phyloP scores from a whole-genome alignment of 192 early-diverging fungal species.

The Coemansia sp. region DNA sequence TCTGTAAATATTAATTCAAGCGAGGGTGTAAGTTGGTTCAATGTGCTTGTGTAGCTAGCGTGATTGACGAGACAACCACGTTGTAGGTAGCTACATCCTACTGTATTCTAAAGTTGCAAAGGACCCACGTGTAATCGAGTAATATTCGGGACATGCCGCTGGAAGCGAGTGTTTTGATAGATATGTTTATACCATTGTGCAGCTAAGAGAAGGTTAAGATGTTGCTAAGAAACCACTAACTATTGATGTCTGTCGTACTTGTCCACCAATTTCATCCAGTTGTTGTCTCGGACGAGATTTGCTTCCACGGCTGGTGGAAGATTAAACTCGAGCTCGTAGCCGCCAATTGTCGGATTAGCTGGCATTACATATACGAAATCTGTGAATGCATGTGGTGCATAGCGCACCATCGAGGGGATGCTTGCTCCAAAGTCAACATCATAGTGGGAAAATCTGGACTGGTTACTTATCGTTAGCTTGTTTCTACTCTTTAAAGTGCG shows the following conservation, averaged over 20 bases:
- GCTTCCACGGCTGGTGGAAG: too few relatives aligned
- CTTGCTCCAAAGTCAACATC: neutral
- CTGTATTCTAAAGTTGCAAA: conserved; percentile 11
- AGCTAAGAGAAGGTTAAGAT: too few relatives aligned
- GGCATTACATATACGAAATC: neutral
- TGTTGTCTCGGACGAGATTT: neutral
- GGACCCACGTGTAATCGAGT: conserved; percentile 5
- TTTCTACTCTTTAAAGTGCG: neutral
- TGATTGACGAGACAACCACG: too few relatives aligned
- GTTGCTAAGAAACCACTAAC: too few relatives aligned
- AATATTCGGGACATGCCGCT: neutral
- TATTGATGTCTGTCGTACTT: neutral
- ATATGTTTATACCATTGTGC: too few relatives aligned
- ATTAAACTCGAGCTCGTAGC: too few relatives aligned
- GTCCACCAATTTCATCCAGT: neutral
- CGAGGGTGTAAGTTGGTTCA: conserved; percentile 3
- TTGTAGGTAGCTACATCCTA: neutral
- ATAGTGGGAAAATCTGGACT: neutral
- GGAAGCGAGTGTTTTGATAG: neutral
- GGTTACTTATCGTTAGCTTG: neutral
- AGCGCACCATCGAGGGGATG: too few relatives aligned
- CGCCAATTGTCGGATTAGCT: too few relatives aligned
- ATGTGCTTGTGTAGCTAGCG: neutral
- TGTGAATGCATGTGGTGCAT: neutral
- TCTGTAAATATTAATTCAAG: conserved; percentile 10